These are phyloP conservation scores for Euphorbia pulcherrima DNA, from an alignment of 345 rosid species.

Conservation along the genomic window DNA sequence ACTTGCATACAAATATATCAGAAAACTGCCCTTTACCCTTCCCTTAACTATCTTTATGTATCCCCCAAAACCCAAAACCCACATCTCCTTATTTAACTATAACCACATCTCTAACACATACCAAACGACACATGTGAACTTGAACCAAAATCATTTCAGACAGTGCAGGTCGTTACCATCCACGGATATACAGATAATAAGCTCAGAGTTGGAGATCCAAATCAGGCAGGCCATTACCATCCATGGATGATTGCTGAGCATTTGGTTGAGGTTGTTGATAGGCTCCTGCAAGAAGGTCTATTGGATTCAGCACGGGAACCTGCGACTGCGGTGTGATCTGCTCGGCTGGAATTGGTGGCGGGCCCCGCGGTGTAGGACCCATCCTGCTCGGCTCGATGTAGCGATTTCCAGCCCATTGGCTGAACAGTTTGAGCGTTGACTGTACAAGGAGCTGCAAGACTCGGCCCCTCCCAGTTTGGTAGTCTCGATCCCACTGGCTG, in stretches of 20 bases:
- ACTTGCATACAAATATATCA: no score
- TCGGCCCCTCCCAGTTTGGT: background rate
- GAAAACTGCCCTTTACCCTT: no score
- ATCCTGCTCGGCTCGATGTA: no score
- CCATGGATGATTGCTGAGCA: background rate
- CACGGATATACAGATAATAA: no score
- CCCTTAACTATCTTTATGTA: no score
- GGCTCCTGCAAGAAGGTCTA: conserved; percentile 3
- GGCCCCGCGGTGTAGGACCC: conserved; percentile 6
- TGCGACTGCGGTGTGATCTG: background rate
- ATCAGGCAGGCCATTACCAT: conserved; percentile 14
- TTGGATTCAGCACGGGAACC: background rate
- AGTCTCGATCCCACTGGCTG: background rate
- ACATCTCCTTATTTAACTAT: no score
- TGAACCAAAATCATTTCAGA: no score
- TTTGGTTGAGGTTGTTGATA: background rate
- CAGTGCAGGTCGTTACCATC: no score
- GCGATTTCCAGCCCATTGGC: background rate
- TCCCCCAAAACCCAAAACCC: no score
- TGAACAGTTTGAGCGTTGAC: background rate
- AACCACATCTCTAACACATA: no score
- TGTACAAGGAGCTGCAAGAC: background rate
- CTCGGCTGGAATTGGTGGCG: conserved; percentile 5
- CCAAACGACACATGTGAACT: no score
- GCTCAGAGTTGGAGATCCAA: conserved; percentile 23